Evolutionary conservation across 345 rosid species (phyloP).

Genomic region (Eucalyptus regnans): DNA sequence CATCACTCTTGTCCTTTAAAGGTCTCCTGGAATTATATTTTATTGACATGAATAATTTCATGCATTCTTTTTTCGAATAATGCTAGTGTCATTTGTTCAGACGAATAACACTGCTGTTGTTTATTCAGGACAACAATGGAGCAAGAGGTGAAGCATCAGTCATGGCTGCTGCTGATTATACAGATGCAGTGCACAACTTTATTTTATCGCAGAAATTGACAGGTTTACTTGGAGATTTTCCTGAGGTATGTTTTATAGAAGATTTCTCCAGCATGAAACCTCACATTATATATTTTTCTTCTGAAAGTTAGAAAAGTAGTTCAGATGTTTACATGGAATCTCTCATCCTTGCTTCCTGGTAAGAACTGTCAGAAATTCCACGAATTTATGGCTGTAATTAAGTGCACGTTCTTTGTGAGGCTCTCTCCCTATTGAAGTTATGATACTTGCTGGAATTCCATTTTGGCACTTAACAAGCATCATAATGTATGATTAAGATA

Average conservation of each 20-base stretch:
- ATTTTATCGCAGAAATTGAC: slow-evolving; percentile 75
- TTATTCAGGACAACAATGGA: slow-evolving; percentile 32
- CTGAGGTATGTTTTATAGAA: slow-evolving; percentile 49
- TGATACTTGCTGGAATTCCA: not conserved
- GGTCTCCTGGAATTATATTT: slow-evolving; percentile 12
- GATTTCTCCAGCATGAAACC: not conserved
- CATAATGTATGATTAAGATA: not conserved
- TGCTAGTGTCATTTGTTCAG: not conserved
- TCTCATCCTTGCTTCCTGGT: not conserved
- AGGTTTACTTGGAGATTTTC: slow-evolving; percentile 70
- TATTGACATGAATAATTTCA: not conserved
- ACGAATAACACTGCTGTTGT: not conserved
- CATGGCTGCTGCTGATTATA: slow-evolving; percentile 46
- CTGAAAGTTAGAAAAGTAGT: not conserved
- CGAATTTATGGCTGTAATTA: not conserved
- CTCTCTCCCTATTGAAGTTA: not conserved
- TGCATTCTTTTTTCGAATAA: not conserved
- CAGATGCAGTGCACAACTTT: slow-evolving; percentile 81
- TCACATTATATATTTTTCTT: not conserved
- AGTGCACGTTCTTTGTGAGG: not conserved
- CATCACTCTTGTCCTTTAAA: slow-evolving; percentile 41
- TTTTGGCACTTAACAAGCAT: not conserved
- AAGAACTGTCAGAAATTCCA: not conserved
- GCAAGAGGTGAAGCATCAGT: slow-evolving; percentile 49
- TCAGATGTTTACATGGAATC: not conserved